Base-by-base conservation (phyloP, 352 stramenopile species). In the Discostella stelligera region DNA sequence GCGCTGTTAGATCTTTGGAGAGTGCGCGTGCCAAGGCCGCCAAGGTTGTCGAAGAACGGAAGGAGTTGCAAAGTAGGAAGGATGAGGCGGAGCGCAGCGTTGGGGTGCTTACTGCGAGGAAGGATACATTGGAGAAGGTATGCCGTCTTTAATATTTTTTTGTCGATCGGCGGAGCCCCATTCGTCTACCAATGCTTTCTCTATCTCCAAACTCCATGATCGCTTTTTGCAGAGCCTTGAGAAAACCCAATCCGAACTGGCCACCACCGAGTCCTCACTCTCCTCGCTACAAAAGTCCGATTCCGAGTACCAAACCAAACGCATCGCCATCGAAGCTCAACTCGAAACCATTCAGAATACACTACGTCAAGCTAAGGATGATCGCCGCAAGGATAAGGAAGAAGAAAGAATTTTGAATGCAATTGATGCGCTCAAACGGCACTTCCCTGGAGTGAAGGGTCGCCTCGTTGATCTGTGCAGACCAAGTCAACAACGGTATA, bases 381-480 rank as follows among this genome's bases (percentile, higher is more conserved):
- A 97, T 71, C 90, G 94, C 39, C 91, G 93, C 9, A 95, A 98
- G 61, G 96, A 90, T 23, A 95, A 97, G 68, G 91, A 96, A 14
- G 94, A 98, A 70, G 94, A 93, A 27, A 90, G 82, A 84, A 50
- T 91, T 91, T n/a, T 97, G 11, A 83, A 80, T 58, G 83, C 81
- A 14, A 91, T 95, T 65, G 56, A 59, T 53, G 73, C 82, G 6
- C 83, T 96, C 20, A 87, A 95, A 56, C 66, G 80, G 9, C 82
- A 95, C 32, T 95, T 94, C 74, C 82, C 81, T 30, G 94, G 96
- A 37, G 97, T 99, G 30, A 91, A 94, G 25, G 97, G 97, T 2
- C 94, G 97, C 16, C 84, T 99, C 0, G 95, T 98, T 0, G 96
- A 99, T 77, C 80, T 99, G 6, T 99, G 96, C 88, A 97, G 96